A percentile compares a stretch with the other conserved stretches of the same genome.
Conservation (phyloP, 352 stramenopile species). For the Aphanomyces euteiches region DNA sequence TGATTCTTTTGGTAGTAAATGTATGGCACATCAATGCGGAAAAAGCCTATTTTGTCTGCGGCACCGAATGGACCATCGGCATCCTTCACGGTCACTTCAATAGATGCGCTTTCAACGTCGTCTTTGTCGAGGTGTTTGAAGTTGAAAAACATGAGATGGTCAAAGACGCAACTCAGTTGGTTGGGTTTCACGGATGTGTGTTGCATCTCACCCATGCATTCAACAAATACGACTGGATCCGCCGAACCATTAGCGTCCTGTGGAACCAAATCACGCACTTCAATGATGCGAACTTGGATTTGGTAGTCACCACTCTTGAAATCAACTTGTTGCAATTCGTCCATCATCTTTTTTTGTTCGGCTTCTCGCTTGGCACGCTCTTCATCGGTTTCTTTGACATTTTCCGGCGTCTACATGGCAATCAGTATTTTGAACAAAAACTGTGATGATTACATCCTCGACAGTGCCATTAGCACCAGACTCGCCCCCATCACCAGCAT, state of each 20-base stretch:
- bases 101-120: conserved; percentile 59
- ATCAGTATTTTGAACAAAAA: conserved; percentile 39
- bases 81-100: conserved; percentile 83
- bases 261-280: conserved; percentile 86
- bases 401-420: conserved; percentile 39
- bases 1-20: conserved; percentile 83
- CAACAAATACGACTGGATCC: conserved; percentile 84
- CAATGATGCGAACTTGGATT: conserved; percentile 82
- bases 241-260: conserved; percentile 82
- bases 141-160: conserved; percentile 89
- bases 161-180: conserved; percentile 83
- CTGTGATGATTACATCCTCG: conserved; percentile 31
- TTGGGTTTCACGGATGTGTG: conserved; percentile 81
- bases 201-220: conserved; percentile 75
- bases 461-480: conserved; percentile 22
- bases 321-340: conserved; percentile 65
- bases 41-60: conserved; percentile 77
- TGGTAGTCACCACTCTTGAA: conserved; percentile 84
- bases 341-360: conserved; percentile 70
- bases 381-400: conserved; percentile 45
- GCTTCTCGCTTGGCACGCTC: conserved; percentile 62
- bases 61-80: conserved; percentile 47
- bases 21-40: conserved; percentile 78
- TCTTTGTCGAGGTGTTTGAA: conserved; percentile 77
- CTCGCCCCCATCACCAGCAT: conserved; percentile 28